These are phyloP conservation scores for Hydrangea macrophylla DNA, from an alignment of 148 eudicot genomes.

Conservation along the genomic window DNA sequence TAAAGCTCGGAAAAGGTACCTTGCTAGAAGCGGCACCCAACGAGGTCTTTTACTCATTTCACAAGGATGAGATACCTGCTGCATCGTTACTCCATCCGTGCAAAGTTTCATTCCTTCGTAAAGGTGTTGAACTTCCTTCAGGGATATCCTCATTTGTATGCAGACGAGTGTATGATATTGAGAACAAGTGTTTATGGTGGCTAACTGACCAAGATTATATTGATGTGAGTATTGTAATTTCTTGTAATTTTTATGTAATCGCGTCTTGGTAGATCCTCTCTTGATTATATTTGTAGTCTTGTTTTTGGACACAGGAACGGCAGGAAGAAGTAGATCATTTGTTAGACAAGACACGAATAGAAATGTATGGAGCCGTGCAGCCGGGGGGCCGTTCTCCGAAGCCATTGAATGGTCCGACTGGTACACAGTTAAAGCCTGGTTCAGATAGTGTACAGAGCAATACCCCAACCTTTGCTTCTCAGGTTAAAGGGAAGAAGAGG, in stretches of 20 bases:
- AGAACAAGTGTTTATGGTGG: constrained; percentile 80
- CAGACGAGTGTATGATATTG: constrained; percentile 73
- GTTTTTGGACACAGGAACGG: constrained; percentile 50
- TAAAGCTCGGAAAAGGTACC: constrained; percentile 62
- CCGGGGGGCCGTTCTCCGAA: constrained; percentile 79
- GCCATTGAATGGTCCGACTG: constrained; percentile 47
- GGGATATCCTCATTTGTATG: constrained; percentile 80
- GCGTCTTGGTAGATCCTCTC: not conserved
- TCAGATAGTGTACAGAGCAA: constrained; percentile 67
- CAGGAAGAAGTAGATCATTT: constrained; percentile 89
- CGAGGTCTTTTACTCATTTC: constrained; percentile 86
- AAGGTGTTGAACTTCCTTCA: constrained; percentile 78
- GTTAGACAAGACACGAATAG: constrained; percentile 54
- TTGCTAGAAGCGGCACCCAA: constrained; percentile 66
- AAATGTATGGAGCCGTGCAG: constrained; percentile 72
- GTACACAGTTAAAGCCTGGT: constrained; percentile 54
- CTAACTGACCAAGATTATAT: constrained; percentile 72
- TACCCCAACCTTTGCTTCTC: constrained; percentile 45
- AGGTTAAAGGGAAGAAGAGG: constrained; percentile 75
- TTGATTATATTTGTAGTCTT: constrained; percentile 18
- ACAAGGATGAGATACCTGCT: constrained; percentile 82
- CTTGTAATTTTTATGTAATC: not conserved
- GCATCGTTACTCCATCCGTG: constrained; percentile 89
- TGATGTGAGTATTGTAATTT: constrained; percentile 49
- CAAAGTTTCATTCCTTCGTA: constrained; percentile 80